Conservation (phyloP, 208 protist species). For the Entamoeba invadens region DNA sequence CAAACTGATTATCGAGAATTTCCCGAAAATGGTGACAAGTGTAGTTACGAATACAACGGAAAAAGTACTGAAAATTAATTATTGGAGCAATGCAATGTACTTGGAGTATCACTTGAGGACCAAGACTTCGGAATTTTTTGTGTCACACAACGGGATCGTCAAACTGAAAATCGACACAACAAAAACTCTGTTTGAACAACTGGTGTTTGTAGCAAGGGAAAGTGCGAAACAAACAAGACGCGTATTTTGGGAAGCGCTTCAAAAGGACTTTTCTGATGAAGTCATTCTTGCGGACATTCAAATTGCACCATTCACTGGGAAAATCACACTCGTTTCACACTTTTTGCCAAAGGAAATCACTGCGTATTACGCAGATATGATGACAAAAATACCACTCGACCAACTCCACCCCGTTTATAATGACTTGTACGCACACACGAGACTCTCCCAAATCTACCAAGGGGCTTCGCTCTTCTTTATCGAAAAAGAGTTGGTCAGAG, state of each 20-base stretch:
- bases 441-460: neutral
- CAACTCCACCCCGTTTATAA: neutral
- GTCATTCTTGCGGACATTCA: neutral
- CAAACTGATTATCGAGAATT: no score
- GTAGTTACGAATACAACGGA: neutral
- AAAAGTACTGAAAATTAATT: neutral
- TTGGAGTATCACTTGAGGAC: neutral
- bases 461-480: neutral
- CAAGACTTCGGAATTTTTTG: neutral
- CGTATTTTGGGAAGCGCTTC: no score
- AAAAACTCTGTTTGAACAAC: no score
- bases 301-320: neutral
- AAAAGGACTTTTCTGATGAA: no score
- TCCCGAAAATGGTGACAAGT: neutral
- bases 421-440: neutral
- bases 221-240: no score
- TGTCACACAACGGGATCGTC: neutral
- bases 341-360: neutral
- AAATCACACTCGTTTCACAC: neutral
- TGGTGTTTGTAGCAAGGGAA: neutral
- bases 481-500: neutral
- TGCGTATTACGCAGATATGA: neutral
- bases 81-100: neutral
- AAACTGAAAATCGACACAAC: no score
- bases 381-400: neutral